phyloP scores from a whole-genome alignment of 495 filamentous ascomycete species.

The Jackrogersella multiformis region DNA sequence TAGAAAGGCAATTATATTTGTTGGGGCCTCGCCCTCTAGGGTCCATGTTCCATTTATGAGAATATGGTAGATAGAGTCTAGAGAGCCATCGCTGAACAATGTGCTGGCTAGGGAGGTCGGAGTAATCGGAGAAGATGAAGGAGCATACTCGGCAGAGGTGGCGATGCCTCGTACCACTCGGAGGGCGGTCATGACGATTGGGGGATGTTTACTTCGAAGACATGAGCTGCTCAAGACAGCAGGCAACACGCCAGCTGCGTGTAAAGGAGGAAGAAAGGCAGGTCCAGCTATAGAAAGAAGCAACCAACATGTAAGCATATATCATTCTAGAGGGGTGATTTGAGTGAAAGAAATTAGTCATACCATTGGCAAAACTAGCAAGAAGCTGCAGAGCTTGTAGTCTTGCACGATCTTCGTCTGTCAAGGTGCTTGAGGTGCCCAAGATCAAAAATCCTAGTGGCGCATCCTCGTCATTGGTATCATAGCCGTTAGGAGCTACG shows the following conservation, averaged over 20 bases:
- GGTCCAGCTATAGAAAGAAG: conserved; percentile 72
- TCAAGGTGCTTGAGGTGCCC: conserved; percentile 43
- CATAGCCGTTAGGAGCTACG: conserved; percentile 55
- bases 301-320: conserved; percentile 18
- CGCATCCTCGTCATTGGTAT: conserved; percentile 50
- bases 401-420: conserved; percentile 69
- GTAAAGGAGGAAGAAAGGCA: conserved; percentile 76
- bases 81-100: conserved; percentile 68
- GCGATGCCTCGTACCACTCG: conserved; percentile 77
- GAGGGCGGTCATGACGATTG: conserved; percentile 75
- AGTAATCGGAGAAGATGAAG: conserved; percentile 45
- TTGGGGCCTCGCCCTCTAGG: conserved; percentile 67
- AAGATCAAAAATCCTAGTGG: conserved; percentile 38
- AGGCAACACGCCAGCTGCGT: conserved; percentile 70
- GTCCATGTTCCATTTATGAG: conserved; percentile 66
- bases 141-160: conserved; percentile 65
- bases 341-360: conserved; percentile 24
- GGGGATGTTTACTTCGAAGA: conserved; percentile 68
- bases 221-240: conserved; percentile 73
- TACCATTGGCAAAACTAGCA: conserved; percentile 86
- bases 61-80: conserved; percentile 69
- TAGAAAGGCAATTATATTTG: conserved; percentile 71
- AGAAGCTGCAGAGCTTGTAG: conserved; percentile 83
- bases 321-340: conserved; percentile 8
- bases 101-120: conserved; percentile 62